Base-by-base conservation (phyloP, 805 yeast species). In the Kazachstania bromeliacearum region DNA sequence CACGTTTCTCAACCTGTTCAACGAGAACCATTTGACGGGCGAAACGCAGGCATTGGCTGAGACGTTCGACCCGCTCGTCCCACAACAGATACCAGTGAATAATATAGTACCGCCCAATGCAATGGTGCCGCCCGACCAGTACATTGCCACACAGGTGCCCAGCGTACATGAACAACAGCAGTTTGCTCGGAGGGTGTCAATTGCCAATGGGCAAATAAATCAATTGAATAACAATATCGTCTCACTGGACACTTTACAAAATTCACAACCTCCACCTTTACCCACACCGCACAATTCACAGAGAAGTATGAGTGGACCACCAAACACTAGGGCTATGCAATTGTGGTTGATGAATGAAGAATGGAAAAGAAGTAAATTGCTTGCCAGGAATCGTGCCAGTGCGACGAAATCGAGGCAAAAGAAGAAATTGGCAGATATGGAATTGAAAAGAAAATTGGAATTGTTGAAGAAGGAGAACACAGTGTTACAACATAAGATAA, bases 201-300 rank as follows among this genome's bases (percentile, higher is more conserved):
- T 82, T 34, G 79, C 88, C 10, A 82, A 82, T 58, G 92, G 92
- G 48, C 92, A 82, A 51, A 82, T 82, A 45, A 83, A 85, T 33
- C 92, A 82, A 50, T 71, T 82, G 23, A 67, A 73, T 6, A 66
- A 63, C 31, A 61, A 57, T 29, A 42, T 42, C 26, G 56, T 39
- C 5, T 51, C 53, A n/a, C 53, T 59, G 27, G 67, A 63, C 21
- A 59, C 58, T 28, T 35, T 62, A 0, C 59, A 61, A 34, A 55
- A 57, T 31, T 47, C 53, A 1, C 66, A 61, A 31, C 47, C 45
- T 5, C 45, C 45, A 7, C 45, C 45, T n/a, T 15, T 42, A 24
- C 43, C 40, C n/a, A 26, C 28, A 7, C 7, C 13, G 14, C 14
- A n/a, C 28, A 13, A 29, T 6, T 9, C 21, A 15, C 15, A 29